A percentile compares a stretch with the other conserved stretches of the same genome.
These are phyloP conservation scores for Vaccinium vitisidaea DNA, from an alignment of 148 eudicot genomes.

Conservation along the genomic window DNA sequence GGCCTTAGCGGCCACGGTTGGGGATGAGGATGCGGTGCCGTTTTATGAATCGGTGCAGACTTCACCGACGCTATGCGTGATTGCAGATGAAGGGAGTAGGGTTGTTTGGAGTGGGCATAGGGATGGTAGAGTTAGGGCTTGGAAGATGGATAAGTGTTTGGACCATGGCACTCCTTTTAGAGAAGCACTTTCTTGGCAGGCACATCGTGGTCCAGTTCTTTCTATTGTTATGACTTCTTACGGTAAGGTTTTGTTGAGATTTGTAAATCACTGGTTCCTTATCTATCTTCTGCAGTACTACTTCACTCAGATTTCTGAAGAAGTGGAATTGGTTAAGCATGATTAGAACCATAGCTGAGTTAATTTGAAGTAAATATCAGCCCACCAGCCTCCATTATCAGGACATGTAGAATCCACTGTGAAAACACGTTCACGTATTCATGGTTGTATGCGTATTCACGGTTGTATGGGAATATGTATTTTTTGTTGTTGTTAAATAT, in stretches of 20 bases:
- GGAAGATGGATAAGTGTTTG: conserved; percentile 60
- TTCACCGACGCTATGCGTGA: conserved; percentile 53
- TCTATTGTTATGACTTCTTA: conserved; percentile 65
- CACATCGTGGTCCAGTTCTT: conserved; percentile 72
- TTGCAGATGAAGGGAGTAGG: conserved; percentile 52
- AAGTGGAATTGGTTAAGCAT: not conserved
- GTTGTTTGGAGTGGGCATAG: conserved; percentile 87
- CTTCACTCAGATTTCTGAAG: not conserved
- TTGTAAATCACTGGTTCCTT: not conserved
- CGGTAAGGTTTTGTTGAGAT: conserved; percentile 44
- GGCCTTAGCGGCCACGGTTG: conserved; percentile 16
- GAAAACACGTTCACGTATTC: not conserved
- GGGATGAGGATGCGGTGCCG: conserved; percentile 62
- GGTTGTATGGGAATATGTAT: not conserved
- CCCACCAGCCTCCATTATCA: too few species aligned
- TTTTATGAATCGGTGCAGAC: conserved; percentile 45
- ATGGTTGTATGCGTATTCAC: not conserved
- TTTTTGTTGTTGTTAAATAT: not conserved
- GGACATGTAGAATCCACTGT: not conserved
- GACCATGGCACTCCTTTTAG: conserved; percentile 31
- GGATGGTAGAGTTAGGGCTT: conserved; percentile 81
- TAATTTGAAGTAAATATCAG: not conserved
- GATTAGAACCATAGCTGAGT: not conserved
- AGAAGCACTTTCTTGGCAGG: conserved; percentile 88
- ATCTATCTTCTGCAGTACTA: not conserved